phyloP scores from a whole-genome alignment of 2,329 filamentous ascomycete species.

The Clarireedia homoeocarpa region DNA sequence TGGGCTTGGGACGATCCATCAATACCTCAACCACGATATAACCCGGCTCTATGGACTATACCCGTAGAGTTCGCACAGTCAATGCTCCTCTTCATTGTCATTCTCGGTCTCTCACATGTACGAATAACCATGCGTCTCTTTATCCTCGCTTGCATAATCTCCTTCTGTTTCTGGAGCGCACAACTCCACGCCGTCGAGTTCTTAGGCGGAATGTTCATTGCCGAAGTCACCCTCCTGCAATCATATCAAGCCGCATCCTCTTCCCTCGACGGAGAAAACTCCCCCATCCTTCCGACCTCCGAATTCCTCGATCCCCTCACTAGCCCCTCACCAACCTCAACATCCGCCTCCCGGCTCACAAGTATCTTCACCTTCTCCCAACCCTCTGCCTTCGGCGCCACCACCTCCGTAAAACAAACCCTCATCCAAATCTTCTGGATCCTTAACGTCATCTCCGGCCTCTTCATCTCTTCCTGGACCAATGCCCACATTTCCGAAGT shows the following conservation, averaged over 20 bases:
- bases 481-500: conserved; percentile 21
- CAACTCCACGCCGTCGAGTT: conserved; percentile 34
- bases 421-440: conserved; percentile 22
- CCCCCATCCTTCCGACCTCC: conserved; percentile 10
- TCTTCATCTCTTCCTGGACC: conserved; percentile 27
- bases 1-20: conserved; percentile 19
- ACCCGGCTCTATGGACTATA: conserved; percentile 28
- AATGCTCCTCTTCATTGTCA: conserved; percentile 23
- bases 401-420: neutral
- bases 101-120: conserved; percentile 24
- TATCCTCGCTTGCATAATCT: conserved; percentile 17
- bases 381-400: conserved; percentile 1
- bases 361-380: neutral
- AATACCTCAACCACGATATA: conserved; percentile 19
- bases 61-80: conserved; percentile 28
- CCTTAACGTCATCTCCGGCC: conserved; percentile 19
- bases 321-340: conserved; percentile 2
- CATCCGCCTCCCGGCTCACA: neutral
- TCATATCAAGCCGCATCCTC: conserved; percentile 7
- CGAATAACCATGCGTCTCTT: conserved; percentile 19
- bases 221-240: conserved; percentile 36
- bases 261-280: conserved; percentile 2
- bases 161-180: conserved; percentile 24
- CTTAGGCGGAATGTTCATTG: conserved; percentile 38
- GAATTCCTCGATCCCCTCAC: conserved; percentile 17